Conservation (phyloP, 140 eudicot species). For the Bidens hawaiensis region DNA sequence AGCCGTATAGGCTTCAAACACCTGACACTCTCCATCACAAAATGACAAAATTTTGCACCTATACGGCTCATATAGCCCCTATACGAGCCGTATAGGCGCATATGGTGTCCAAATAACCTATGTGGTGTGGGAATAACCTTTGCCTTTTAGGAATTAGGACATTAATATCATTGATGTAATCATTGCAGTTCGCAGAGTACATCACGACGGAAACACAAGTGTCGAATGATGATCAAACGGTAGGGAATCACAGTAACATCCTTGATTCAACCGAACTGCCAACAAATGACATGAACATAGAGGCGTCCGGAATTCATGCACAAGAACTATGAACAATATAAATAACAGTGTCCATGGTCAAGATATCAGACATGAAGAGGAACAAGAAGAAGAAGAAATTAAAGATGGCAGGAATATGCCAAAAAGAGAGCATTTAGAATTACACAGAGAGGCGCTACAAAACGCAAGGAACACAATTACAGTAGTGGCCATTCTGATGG, state of each 20-base stretch:
- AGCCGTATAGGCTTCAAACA: too few species aligned
- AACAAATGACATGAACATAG: neutral
- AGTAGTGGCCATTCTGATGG: slow-evolving; percentile 20
- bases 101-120: too few species aligned
- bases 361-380: too few species aligned
- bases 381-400: too few species aligned
- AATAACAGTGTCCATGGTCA: too few species aligned
- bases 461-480: slow-evolving; percentile 28
- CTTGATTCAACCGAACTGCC: neutral
- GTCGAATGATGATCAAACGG: slow-evolving; percentile 3
- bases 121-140: too few species aligned
- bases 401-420: slow-evolving; percentile 1
- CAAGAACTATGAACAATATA: neutral
- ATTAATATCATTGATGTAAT: neutral
- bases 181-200: slow-evolving; percentile 22
- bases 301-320: neutral
- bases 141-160: too few species aligned
- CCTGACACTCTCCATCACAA: too few species aligned
- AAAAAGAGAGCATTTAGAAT: slow-evolving; percentile 19
- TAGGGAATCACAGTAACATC: neutral
- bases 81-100: too few species aligned
- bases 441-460: slow-evolving; percentile 25
- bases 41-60: too few species aligned
- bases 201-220: slow-evolving; percentile 9
- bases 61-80: too few species aligned